Percentiles rank a stretch among this genome's conserved stretches.
These are phyloP conservation scores for Pelargonium cotyledonis DNA, from an alignment of 441 rosid species.

Conservation along the genomic window DNA sequence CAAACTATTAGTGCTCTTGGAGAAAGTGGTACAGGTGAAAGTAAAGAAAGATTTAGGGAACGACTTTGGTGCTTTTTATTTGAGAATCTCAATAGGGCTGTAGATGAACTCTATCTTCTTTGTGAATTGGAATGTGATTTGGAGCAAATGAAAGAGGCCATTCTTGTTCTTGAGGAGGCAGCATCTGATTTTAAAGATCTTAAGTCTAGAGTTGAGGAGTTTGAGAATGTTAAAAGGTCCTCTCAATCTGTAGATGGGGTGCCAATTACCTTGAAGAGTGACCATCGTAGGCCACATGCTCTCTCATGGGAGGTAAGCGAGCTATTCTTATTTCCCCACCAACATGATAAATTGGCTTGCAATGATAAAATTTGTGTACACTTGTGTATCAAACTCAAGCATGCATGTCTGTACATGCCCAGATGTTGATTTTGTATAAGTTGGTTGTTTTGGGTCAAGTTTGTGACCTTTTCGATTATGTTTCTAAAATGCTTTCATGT, in stretches of 20 bases:
- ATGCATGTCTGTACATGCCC: not conserved
- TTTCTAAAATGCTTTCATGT: conserved; percentile 8
- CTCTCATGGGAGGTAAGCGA: conserved; percentile 76
- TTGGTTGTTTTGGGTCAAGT: not conserved
- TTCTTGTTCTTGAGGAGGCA: conserved; percentile 77
- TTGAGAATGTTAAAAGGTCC: conserved; percentile 52
- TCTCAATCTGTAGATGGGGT: conserved; percentile 39
- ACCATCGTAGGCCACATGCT: conserved; percentile 79
- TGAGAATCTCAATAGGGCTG: conserved; percentile 80
- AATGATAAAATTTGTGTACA: not conserved
- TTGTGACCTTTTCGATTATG: not conserved
- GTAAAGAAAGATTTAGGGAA: conserved; percentile 76
- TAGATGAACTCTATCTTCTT: conserved; percentile 78
- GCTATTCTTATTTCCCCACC: conserved; percentile 13
- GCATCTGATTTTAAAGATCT: conserved; percentile 66
- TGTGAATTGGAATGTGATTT: conserved; percentile 72
- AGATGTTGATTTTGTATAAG: not conserved
- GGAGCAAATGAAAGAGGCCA: conserved; percentile 75
- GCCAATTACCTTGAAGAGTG: conserved; percentile 44
- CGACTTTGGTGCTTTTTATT: conserved; percentile 79
- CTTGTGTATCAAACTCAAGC: not conserved
- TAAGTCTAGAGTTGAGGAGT: conserved; percentile 52
- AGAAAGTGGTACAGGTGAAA: conserved; percentile 50
- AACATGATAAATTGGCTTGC: conserved; percentile 8
- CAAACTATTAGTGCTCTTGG: conserved; percentile 29